Percentiles rank a stretch among this genome's conserved stretches.
phyloP scores from a whole-genome alignment of 106 monocot species.

The Acorus calamus region DNA sequence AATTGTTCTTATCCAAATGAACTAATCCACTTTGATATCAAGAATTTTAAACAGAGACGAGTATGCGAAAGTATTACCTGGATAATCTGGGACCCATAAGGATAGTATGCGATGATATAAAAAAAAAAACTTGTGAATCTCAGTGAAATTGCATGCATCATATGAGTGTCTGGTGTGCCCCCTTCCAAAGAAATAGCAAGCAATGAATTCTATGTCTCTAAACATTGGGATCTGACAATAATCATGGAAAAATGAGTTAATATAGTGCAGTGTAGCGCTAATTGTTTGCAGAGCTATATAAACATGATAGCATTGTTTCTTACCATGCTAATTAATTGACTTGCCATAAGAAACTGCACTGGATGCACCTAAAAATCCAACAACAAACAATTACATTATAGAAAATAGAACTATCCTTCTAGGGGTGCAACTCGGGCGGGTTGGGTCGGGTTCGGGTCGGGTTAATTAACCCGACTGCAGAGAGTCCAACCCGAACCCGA shows the following conservation, averaged over 20 bases:
- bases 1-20: too few relatives aligned
- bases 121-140: conserved; percentile 55
- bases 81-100: conserved; percentile 92
- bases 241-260: conserved; percentile 1
- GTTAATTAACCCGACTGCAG: too few relatives aligned
- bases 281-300: too few relatives aligned
- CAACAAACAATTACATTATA: background rate
- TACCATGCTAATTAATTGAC: conserved; percentile 95
- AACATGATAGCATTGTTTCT: background rate
- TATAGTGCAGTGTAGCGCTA: background rate
- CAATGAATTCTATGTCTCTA: conserved; percentile 78
- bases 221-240: conserved; percentile 59
- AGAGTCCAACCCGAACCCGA: too few relatives aligned
- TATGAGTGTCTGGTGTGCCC: conserved; percentile 38
- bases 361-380: conserved; percentile 50
- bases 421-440: too few relatives aligned
- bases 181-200: conserved; percentile 73
- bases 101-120: conserved; percentile 83
- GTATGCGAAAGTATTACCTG: conserved; percentile 35
- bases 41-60: too few relatives aligned
- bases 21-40: too few relatives aligned
- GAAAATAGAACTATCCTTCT: too few relatives aligned
- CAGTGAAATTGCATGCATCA: conserved; percentile 49
- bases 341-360: conserved; percentile 99
- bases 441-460: too few relatives aligned